Percentiles rank a stretch among this genome's conserved stretches.
Conservation (phyloP, 176 grass and related monocot species). For the Raddia guianensis region DNA sequence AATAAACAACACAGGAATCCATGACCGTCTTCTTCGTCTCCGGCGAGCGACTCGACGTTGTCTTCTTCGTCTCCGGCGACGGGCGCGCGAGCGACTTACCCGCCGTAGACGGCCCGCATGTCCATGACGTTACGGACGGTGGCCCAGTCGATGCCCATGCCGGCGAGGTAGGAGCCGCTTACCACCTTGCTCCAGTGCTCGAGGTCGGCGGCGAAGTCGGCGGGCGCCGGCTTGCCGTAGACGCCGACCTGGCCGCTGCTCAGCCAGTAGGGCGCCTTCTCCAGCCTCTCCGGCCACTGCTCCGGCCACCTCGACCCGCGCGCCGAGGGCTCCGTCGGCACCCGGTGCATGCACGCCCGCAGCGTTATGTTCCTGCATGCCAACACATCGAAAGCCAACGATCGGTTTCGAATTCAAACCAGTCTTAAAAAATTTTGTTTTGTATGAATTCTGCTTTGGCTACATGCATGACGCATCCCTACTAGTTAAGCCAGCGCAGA, state of each 20-base stretch:
- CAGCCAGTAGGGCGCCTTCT: conserved; percentile 73
- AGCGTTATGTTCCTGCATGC: conserved; percentile 76
- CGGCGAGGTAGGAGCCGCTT: conserved; percentile 67
- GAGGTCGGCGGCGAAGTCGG: conserved; percentile 75
- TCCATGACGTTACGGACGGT: conserved; percentile 88
- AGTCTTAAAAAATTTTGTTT: too few relatives aligned
- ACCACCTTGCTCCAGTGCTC: conserved; percentile 78
- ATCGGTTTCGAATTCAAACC: too few relatives aligned
- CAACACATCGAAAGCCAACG: not conserved
- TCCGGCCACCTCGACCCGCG: conserved; percentile 75
- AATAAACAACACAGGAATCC: too few relatives aligned
- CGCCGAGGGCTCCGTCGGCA: conserved; percentile 41
- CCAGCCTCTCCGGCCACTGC: conserved; percentile 65
- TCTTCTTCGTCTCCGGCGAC: too few relatives aligned
- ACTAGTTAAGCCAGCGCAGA: too few relatives aligned
- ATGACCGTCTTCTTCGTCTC: not conserved
- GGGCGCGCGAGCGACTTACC: conserved; percentile 35
- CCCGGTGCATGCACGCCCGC: conserved; percentile 83
- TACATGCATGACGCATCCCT: too few relatives aligned
- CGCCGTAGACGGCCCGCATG: conserved; percentile 92
- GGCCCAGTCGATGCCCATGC: conserved; percentile 90
- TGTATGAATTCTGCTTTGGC: too few relatives aligned
- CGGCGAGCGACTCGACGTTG: too few relatives aligned
- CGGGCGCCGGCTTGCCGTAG: conserved; percentile 82
- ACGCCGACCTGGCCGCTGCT: conserved; percentile 76